These are phyloP conservation scores for Chaetomium olivaceum DNA, from an alignment of 2,329 filamentous ascomycete species.

Conservation along the genomic window DNA sequence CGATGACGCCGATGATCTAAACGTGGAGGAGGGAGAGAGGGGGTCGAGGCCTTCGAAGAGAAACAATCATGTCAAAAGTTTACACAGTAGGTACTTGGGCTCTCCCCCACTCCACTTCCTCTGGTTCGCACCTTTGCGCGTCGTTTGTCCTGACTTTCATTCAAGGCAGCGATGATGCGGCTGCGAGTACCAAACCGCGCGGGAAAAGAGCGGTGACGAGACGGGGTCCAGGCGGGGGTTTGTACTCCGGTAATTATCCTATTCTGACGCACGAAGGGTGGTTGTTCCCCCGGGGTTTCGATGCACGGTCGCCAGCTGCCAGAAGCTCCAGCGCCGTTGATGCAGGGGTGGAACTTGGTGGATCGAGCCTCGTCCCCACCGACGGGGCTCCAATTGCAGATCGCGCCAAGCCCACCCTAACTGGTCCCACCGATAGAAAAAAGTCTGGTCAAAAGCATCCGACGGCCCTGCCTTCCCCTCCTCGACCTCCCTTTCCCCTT, in stretches of 20 bases:
- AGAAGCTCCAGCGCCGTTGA: neutral
- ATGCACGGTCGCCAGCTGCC: constrained; percentile 20
- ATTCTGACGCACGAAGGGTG: constrained; percentile 14
- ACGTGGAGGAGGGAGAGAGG: neutral
- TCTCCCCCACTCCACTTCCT: neutral
- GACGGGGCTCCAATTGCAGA: constrained; percentile 23
- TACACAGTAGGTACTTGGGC: neutral
- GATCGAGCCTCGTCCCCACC: constrained; percentile 21
- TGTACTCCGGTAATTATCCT: constrained; percentile 18
- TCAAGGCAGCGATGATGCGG: neutral
- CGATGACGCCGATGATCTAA: neutral
- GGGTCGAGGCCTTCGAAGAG: neutral
- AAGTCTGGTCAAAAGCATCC: constrained; percentile 36
- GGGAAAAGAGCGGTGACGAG: constrained; percentile 34
- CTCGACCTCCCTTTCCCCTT: constrained; percentile 37
- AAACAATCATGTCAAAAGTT: neutral
- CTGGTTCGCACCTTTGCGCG: neutral
- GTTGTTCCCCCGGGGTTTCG: neutral
- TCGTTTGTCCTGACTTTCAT: neutral
- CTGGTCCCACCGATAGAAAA: constrained; percentile 31
- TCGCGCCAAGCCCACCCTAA: constrained; percentile 21
- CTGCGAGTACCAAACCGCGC: neutral
- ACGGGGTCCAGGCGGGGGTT: constrained; percentile 1
- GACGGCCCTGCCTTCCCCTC: constrained; percentile 38
- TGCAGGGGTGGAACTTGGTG: constrained; percentile 5